phyloP scores from a whole-genome alignment of 768 basidiomycete genomes.

The Amanita jacksonii region DNA sequence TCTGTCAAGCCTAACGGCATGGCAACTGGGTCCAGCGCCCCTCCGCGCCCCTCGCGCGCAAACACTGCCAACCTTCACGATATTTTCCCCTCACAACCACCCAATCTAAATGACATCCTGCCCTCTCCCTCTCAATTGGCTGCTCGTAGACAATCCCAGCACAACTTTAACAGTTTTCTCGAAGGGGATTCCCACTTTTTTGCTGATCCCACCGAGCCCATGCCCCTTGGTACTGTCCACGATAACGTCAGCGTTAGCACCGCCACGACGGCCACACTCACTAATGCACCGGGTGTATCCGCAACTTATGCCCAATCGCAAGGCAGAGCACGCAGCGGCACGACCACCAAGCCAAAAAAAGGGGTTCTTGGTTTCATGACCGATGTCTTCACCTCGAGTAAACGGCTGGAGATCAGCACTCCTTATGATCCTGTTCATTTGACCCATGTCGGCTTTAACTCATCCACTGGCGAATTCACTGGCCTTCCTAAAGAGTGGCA shows the following conservation, averaged over 20 bases:
- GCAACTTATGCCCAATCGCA: conserved; percentile 14
- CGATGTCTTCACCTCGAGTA: conserved; percentile 57
- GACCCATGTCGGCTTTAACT: conserved; percentile 99
- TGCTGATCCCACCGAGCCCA: conserved; percentile 34
- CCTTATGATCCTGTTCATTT: conserved; percentile 99
- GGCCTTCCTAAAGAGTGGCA: conserved; percentile 99
- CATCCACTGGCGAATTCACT: conserved; percentile 95
- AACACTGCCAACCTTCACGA: conserved; percentile 80
- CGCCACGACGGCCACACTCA: conserved; percentile 15
- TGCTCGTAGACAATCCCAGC: conserved; percentile 41
- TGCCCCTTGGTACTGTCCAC: conserved; percentile 24
- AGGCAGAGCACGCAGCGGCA: conserved; percentile 34
- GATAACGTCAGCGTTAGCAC: conserved; percentile 18
- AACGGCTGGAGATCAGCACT: conserved; percentile 88
- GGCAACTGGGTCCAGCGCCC: conserved; percentile 41
- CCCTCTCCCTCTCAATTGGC: conserved; percentile 31
- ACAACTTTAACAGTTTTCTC: conserved; percentile 23
- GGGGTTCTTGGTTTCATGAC: conserved; percentile 71
- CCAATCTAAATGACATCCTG: conserved; percentile 69
- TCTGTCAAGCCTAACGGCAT: conserved; percentile 23
- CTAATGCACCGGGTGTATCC: conserved; percentile 12
- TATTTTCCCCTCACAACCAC: conserved; percentile 35
- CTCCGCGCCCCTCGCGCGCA: conserved; percentile 73
- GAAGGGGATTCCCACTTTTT: conserved; percentile 28
- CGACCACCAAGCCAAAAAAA: conserved; percentile 47